Conservation (phyloP, 2,329 filamentous ascomycete genomes). For the Aspergillus brasiliensis region DNA sequence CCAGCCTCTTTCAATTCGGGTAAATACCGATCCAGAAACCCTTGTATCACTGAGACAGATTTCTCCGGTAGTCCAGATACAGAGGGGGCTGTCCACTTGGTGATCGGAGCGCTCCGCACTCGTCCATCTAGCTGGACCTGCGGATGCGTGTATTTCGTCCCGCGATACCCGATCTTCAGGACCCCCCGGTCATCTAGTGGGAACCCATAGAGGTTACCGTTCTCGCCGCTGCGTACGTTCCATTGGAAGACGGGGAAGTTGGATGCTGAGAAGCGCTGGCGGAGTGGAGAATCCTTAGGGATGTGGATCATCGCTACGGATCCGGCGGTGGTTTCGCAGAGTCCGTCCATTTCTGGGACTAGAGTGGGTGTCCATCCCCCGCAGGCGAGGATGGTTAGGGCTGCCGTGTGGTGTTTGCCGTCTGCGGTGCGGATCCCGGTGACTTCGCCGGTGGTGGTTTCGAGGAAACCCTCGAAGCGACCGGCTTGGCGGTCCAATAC, state of each 20-base stretch:
- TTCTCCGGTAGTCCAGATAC: conserved; percentile 29
- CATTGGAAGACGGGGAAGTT: conserved; percentile 52
- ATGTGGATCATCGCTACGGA: conserved; percentile 50
- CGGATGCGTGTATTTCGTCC: conserved; percentile 55
- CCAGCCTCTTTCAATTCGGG: conserved; percentile 45
- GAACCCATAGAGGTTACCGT: conserved; percentile 54
- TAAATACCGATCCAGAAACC: conserved; percentile 45
- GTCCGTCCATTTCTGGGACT: conserved; percentile 42
- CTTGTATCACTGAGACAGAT: conserved; percentile 29
- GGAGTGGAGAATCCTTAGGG: conserved; percentile 42
- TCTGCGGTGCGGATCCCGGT: conserved; percentile 46
- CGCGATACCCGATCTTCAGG: conserved; percentile 56
- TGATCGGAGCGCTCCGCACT: conserved; percentile 46
- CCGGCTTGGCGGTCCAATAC: conserved; percentile 38
- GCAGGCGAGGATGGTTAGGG: conserved; percentile 44
- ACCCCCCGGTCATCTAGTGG: conserved; percentile 46
- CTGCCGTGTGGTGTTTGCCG: conserved; percentile 35
- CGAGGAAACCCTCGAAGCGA: conserved; percentile 8
- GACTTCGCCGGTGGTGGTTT: conserved; percentile 18
- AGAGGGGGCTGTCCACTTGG: conserved; percentile 34
- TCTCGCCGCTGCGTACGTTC: conserved; percentile 37
- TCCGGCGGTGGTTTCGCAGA: conserved; percentile 54
- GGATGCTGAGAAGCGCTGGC: conserved; percentile 44
- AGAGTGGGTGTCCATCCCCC: conserved; percentile 51
- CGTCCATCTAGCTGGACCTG: conserved; percentile 37